phyloP scores from a whole-genome alignment of 2,329 filamentous ascomycete species.

The Fusarium nurragi region DNA sequence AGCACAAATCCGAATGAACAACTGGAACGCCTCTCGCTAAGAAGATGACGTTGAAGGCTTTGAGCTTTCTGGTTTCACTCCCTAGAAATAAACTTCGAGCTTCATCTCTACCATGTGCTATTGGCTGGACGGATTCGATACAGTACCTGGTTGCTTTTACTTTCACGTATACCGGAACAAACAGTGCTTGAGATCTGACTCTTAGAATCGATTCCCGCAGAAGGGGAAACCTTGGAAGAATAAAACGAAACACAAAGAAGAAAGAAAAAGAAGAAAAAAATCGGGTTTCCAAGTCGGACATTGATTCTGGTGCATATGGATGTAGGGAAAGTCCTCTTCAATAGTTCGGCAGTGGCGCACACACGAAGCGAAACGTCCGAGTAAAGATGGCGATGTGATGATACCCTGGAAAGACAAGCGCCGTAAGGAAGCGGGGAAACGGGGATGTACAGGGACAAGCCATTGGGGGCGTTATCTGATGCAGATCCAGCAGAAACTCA shows the following conservation, averaged over 20 bases:
- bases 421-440: background rate
- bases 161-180: slow-evolving; percentile 12
- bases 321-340: background rate
- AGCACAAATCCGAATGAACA: background rate
- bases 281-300: background rate
- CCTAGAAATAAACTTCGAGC: slow-evolving; percentile 1
- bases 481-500: background rate
- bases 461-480: background rate
- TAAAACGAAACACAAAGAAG: background rate
- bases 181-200: background rate
- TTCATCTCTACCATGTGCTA: background rate
- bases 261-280: no score
- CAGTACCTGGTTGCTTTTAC: background rate
- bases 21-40: background rate
- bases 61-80: background rate
- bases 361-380: background rate
- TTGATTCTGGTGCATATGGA: background rate
- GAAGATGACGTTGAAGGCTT: slow-evolving; percentile 16
- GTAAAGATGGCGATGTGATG: background rate
- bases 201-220: background rate
- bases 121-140: background rate
- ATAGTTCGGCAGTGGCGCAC: background rate
- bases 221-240: background rate
- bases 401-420: background rate
- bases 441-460: background rate